These are phyloP conservation scores for Aspergillus heteromorphus DNA, from an alignment of 495 filamentous ascomycete genomes.

Conservation along the genomic window DNA sequence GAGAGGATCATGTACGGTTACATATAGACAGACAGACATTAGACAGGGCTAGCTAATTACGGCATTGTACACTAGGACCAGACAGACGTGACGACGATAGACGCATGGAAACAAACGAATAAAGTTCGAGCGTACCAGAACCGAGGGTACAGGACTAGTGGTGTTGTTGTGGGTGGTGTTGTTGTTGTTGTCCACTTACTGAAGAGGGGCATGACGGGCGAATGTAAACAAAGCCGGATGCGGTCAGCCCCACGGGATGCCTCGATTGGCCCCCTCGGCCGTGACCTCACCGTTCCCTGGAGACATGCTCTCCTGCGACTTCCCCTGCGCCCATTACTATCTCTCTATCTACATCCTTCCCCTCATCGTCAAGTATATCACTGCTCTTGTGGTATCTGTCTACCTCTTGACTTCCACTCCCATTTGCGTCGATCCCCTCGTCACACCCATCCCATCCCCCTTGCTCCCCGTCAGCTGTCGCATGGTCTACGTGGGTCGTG, in stretches of 20 bases:
- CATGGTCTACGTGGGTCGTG: conserved; percentile 38
- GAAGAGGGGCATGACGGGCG: conserved; percentile 1
- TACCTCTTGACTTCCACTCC: conserved; percentile 7
- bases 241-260: conserved; percentile 12
- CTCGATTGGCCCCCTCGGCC: conserved; percentile 6
- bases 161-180: background rate
- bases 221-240: conserved; percentile 23
- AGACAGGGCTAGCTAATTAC: too few relatives aligned
- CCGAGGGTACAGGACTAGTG: background rate
- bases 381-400: background rate
- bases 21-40: too few relatives aligned
- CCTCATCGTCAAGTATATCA: background rate
- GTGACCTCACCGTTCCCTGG: background rate
- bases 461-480: conserved; percentile 35
- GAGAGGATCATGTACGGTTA: too few relatives aligned
- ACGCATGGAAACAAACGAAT: too few relatives aligned
- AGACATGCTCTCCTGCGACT: background rate
- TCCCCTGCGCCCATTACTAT: background rate
- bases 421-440: background rate
- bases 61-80: too few relatives aligned
- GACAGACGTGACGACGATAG: too few relatives aligned
- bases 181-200: too few relatives aligned
- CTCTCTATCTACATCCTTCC: background rate
- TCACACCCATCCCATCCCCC: conserved; percentile 8
- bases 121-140: too few relatives aligned